Percentiles rank a stretch among this genome's conserved stretches.
Evolutionary conservation across 495 filamentous ascomycete genomes (phyloP).

Genomic region (Aspergillus bertholletiae): DNA sequence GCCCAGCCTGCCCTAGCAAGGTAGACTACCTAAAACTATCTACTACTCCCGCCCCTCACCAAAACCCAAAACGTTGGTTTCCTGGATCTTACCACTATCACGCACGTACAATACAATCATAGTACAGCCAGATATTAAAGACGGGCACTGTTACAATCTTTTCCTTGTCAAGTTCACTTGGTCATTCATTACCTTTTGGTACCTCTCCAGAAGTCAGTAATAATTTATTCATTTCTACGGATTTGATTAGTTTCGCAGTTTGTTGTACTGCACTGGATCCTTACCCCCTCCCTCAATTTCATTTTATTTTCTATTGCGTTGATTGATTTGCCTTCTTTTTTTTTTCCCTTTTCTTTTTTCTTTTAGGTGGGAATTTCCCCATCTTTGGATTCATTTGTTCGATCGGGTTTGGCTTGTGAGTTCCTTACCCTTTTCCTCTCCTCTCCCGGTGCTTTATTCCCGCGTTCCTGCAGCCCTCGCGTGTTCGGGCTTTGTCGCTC

Average conservation of each 20-base stretch:
- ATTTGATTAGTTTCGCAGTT: slow-evolving; percentile 3
- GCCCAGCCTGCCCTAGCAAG: slow-evolving; percentile 6
- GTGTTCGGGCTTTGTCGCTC: slow-evolving; percentile 31
- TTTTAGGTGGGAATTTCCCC: not conserved
- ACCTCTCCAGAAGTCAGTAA: not conserved
- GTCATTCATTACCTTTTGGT: not conserved
- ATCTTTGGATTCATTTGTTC: slow-evolving; percentile 4
- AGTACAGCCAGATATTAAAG: slow-evolving; percentile 16
- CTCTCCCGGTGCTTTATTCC: slow-evolving; percentile 27
- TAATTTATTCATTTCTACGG: not conserved
- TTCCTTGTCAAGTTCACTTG: slow-evolving; percentile 3
- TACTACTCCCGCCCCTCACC: slow-evolving; percentile 11
- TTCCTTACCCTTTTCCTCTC: slow-evolving; percentile 19
- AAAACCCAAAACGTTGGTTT: slow-evolving; percentile 10
- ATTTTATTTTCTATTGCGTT: too few species aligned
- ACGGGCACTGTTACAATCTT: slow-evolving; percentile 12
- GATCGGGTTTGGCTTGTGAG: slow-evolving; percentile 16
- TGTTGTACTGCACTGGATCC: too few species aligned
- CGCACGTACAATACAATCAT: not conserved
- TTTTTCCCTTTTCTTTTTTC: slow-evolving; percentile 7
- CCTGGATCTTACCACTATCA: not conserved
- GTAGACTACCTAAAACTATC: not conserved
- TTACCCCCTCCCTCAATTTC: too few species aligned
- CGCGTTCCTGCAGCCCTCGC: slow-evolving; percentile 34
- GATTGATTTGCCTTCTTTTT: slow-evolving; percentile 3